These are phyloP conservation scores for Entophlyctis helioformis DNA, from an alignment of 192 early-diverging fungal species.

Conservation along the genomic window DNA sequence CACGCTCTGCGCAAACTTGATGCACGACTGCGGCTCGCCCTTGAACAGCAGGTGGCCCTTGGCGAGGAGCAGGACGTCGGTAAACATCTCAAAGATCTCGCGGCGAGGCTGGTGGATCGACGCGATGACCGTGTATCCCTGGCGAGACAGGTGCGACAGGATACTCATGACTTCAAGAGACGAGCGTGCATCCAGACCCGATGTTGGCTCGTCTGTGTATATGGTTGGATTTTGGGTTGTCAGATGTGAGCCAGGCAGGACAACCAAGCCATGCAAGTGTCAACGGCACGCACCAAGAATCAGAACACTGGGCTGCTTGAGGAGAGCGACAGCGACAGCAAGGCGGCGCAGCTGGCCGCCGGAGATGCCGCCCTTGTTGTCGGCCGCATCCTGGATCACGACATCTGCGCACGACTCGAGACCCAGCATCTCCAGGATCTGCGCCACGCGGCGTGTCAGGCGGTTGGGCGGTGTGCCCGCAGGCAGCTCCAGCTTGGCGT, in stretches of 20 bases:
- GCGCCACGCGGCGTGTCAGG: neutral
- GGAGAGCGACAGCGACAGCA: no score
- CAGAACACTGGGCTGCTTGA: slow-evolving; percentile 17
- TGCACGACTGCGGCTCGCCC: slow-evolving; percentile 14
- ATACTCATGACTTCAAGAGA: slow-evolving; percentile 31
- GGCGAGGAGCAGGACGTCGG: slow-evolving; percentile 2
- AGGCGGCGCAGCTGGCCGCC: slow-evolving; percentile 14
- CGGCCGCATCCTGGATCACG: slow-evolving; percentile 5
- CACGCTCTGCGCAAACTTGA: neutral
- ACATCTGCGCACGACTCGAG: no score
- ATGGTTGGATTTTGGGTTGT: neutral
- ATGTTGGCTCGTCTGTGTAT: slow-evolving; percentile 17
- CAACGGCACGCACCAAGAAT: slow-evolving; percentile 14
- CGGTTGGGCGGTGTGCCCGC: neutral
- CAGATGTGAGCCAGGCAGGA: neutral
- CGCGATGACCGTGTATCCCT: neutral
- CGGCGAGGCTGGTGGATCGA: neutral
- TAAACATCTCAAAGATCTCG: slow-evolving; percentile 15
- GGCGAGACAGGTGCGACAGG: slow-evolving; percentile 6
- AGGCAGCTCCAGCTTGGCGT: neutral
- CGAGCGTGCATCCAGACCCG: slow-evolving; percentile 9
- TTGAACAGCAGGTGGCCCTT: slow-evolving; percentile 16
- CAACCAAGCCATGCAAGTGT: neutral
- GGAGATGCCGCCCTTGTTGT: slow-evolving; percentile 15
- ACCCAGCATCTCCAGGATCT: slow-evolving; percentile 5